Conservation (phyloP, 2,329 filamentous ascomycete genomes). For the Nigrospora sphaerica region DNA sequence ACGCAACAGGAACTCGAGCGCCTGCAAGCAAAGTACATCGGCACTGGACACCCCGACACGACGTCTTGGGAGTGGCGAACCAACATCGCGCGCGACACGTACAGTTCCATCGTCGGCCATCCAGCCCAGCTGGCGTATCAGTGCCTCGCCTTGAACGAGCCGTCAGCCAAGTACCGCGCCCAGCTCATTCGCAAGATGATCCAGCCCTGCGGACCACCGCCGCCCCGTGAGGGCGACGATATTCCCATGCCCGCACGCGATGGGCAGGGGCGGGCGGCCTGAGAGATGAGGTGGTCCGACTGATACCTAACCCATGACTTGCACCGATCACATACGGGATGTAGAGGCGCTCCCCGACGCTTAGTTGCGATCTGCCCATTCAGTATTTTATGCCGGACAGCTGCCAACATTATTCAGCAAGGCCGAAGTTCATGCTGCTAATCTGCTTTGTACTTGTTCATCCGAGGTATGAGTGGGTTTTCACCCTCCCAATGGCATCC, state of each 20-base stretch:
- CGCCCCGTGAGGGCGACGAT: constrained; percentile 45
- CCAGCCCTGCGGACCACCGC: constrained; percentile 53
- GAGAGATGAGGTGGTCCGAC: too few relatives aligned
- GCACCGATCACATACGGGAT: too few relatives aligned
- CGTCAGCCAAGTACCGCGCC: constrained; percentile 70
- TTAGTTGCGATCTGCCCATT: too few relatives aligned
- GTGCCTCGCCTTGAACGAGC: constrained; percentile 80
- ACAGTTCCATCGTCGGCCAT: constrained; percentile 83
- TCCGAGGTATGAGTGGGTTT: too few relatives aligned
- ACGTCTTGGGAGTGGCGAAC: constrained; percentile 96
- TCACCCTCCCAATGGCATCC: too few relatives aligned
- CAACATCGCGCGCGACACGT: constrained; percentile 91
- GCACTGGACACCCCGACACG: constrained; percentile 93
- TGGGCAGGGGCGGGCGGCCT: too few relatives aligned
- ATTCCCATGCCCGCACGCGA: background rate
- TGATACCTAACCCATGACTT: too few relatives aligned
- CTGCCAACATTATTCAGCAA: too few relatives aligned
- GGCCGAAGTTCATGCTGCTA: too few relatives aligned
- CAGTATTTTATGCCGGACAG: too few relatives aligned
- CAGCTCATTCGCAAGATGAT: constrained; percentile 77
- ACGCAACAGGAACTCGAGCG: constrained; percentile 96
- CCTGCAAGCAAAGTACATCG: constrained; percentile 91
- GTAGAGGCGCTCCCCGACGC: too few relatives aligned
- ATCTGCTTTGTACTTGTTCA: too few relatives aligned
- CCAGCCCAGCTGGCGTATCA: constrained; percentile 84